Evolutionary conservation across 2,329 filamentous ascomycete genomes (phyloP), one percentile per base, ranked within the genome.

Genomic region (Verticillium nonalfalfae): DNA sequence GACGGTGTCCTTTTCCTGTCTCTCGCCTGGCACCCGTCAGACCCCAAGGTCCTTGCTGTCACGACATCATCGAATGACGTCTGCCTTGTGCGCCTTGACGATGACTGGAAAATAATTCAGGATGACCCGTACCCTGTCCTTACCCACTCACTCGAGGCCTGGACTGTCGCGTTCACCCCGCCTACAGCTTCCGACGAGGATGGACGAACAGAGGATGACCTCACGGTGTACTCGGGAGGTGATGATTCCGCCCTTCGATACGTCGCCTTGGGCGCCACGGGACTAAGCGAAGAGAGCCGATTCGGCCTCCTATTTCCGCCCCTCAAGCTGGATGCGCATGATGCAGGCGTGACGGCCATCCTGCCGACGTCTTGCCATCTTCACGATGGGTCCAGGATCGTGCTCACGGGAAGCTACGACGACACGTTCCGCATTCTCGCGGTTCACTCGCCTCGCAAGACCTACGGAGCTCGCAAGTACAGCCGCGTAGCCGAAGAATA

Each of bases 351-450:
- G 1, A 97, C 93, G 0, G 86, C 91, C 1, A 95, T 98, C 60
- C 74, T 97, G 2, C 91, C 93, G 0, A 76, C 96, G 2, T 70
- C 80, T 1, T 21, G 77, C 2, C 68, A 72, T 1, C 66, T 71
- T 0, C 66, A 71, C 9, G 77, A 81, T 9, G 76, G 77, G 3
- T 79, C 80, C 1, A 78, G 81, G 4, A 70, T 95, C 4, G 74
- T 96, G 2, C 69, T 97, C 2, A 97, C 93, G 0, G 95, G 95
- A 4, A 96, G 91, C 70, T 99, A 98, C 70, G 95, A 98, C 68
- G 93, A 98, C 68, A 80, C 82, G 63, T 78, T 98, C 18, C 85
- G 94, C 13, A 79, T 97, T 1, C 82, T 90, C 57, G 73, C 81
- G 1, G 75, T 85, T 11, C 72, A 76, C 33, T 75, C 79, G 11